These are phyloP conservation scores for Cladorrhinum sp. DNA, from an alignment of 2,329 filamentous ascomycete species.

Conservation along the genomic window DNA sequence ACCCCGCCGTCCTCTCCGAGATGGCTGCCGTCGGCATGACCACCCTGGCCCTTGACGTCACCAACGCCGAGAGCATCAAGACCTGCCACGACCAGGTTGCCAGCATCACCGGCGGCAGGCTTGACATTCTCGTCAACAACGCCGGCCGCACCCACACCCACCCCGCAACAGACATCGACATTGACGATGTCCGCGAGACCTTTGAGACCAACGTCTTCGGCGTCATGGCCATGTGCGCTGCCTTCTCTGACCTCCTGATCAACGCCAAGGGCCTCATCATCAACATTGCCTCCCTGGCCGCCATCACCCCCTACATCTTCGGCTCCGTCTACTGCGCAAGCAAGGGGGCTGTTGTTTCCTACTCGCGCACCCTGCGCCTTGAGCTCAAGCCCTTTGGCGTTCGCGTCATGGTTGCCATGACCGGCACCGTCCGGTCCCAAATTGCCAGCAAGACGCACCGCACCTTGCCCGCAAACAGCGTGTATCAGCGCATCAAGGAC, in stretches of 20 bases:
- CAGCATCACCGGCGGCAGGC: constrained; percentile 48
- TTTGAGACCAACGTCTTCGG: constrained; percentile 59
- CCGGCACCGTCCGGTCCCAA: constrained; percentile 52
- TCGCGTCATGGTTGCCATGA: constrained; percentile 56
- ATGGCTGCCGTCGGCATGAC: constrained; percentile 48
- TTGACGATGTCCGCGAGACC: constrained; percentile 51
- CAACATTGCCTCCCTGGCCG: constrained; percentile 53
- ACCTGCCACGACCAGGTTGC: constrained; percentile 46
- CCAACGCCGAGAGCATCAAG: constrained; percentile 48
- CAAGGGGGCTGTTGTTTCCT: constrained; percentile 53
- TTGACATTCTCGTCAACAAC: constrained; percentile 60
- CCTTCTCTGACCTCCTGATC: constrained; percentile 50
- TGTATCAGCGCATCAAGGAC: constrained; percentile 46
- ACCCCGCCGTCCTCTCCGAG: constrained; percentile 44
- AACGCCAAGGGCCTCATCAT: constrained; percentile 50
- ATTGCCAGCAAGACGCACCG: constrained; percentile 44
- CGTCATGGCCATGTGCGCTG: constrained; percentile 53
- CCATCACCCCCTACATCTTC: constrained; percentile 52
- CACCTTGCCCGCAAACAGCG: constrained; percentile 42
- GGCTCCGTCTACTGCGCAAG: constrained; percentile 53
- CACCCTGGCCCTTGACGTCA: constrained; percentile 53
- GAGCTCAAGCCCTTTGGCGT: constrained; percentile 54
- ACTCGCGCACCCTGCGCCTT: constrained; percentile 52
- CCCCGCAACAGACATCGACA: constrained; percentile 50
- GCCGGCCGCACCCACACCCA: constrained; percentile 52